Evolutionary conservation across 805 yeast genomes (phyloP), one percentile per base, ranked within the genome.

Genomic region (Maudiozyma pseudohumilis): DNA sequence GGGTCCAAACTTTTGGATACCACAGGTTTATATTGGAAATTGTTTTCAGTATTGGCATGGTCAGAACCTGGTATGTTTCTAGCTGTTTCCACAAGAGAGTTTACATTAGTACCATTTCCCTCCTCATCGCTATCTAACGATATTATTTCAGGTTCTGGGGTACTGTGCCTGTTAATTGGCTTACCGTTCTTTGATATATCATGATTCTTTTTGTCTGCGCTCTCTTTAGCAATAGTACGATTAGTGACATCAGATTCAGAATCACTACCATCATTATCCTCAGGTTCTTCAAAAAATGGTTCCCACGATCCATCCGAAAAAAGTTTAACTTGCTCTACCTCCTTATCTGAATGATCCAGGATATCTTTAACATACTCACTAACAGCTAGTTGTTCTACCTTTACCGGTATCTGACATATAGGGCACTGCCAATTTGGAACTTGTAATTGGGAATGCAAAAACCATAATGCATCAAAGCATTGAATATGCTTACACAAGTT

Each of bases 381-480:
- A 0, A 87, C 64, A 0, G 81, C 77, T 37, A 92, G 55, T 43
- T 78, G 79, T 9, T 70, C 69, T 10, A 77, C 61, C 3, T 64
- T 58, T 2, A 85, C 60, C 2, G 53, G 52, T 4, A 60, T 62
- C 43, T 72, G 72, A 55, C 98, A 92, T 3, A 85, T 68, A 0
- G 96, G 96, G 53, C 98, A 92, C 33, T 63, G 63, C 96, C 96
- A 88, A 0, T 83, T 74, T 0, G 95, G 81, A 0, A 82, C 73
- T 52, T 81, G 89, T 39, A 68, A 66, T 56, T 89, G 97, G 29
- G 87, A 67, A 48, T 75, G 72, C 8, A 92, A 49, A 51, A 72
- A 92, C 30, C 83, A 74, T 24, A 67, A 58, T 0, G 84, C 88
- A 59, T 92, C 99, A 56, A 88, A 85, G 53, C 97, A 88, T 50